A percentile compares a stretch with the other conserved stretches of the same genome.
Evolutionary conservation across 2,329 filamentous ascomycete species (phyloP).

Genomic region (Didymellaceae sp.): DNA sequence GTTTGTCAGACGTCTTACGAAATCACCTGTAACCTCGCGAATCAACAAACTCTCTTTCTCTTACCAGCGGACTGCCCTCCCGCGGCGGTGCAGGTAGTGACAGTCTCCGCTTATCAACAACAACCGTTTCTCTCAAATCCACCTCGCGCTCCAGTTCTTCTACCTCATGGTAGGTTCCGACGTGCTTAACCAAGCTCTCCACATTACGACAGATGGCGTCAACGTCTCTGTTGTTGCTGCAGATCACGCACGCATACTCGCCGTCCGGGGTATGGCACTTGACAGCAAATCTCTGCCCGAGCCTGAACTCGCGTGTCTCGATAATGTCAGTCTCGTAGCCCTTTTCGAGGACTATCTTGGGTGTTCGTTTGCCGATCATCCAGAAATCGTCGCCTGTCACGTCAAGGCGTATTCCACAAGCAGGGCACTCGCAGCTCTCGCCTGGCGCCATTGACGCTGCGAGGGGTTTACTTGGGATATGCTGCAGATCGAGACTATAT

Average conservation of each 20-base stretch:
- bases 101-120: slow-evolving; percentile 28
- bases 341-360: slow-evolving; percentile 31
- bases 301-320: slow-evolving; percentile 45
- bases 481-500: slow-evolving; percentile 46
- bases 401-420: slow-evolving; percentile 35
- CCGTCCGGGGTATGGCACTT: slow-evolving; percentile 48
- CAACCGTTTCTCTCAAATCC: slow-evolving; percentile 39
- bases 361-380: slow-evolving; percentile 47
- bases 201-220: slow-evolving; percentile 46
- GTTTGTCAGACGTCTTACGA: background rate
- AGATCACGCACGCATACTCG: slow-evolving; percentile 48
- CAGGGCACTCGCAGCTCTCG: slow-evolving; percentile 39
- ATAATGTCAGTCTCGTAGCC: slow-evolving; percentile 42
- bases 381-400: slow-evolving; percentile 46
- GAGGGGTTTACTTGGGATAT: slow-evolving; percentile 37
- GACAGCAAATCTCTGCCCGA: slow-evolving; percentile 47
- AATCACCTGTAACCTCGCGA: slow-evolving; percentile 24
- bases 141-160: slow-evolving; percentile 41
- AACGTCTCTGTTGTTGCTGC: slow-evolving; percentile 39
- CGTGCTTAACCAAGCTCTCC: slow-evolving; percentile 46
- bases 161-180: slow-evolving; percentile 43
- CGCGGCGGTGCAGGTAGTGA: slow-evolving; percentile 29
- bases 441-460: slow-evolving; percentile 42
- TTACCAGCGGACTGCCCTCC: slow-evolving; percentile 20
- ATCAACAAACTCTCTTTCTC: slow-evolving; percentile 24